Base-by-base conservation (phyloP, 257 asterid genomes). In the Przewalskia tangutica region DNA sequence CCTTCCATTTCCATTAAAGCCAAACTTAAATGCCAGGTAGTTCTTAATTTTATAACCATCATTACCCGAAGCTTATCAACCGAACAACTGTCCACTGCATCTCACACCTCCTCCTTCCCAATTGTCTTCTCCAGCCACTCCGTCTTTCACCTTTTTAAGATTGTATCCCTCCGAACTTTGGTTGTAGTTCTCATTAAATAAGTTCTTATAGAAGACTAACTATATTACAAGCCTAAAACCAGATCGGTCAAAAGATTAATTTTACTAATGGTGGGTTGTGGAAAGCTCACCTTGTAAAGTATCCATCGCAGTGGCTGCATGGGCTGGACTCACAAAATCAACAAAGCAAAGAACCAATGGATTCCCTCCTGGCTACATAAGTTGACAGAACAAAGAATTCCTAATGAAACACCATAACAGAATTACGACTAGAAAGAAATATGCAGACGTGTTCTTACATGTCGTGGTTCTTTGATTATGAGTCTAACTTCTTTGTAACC, bases 231-330 rank as follows among this genome's bases (percentile, higher is more conserved):
- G 62, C 23, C 60, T 75, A 50, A 53, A 75, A 50, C 14, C 1
- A 75, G 42, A 50, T 3, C 20, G 13, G 46, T 51, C 14, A 27
- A 13, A 50, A 4, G 46, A 75, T 50, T 23, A 75, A 50, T 50
- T 51, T 13, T 71, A 50, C 62, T 51, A 18, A 75, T 50, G 38
- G 27, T 14, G 1, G 62, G 54, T 71, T 71, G 18, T 4, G 17
- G 62, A 64, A 66, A 65, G 51, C 84, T 82, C 66, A 93, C 97
- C 97, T 90, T 94, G 93, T 73, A 91, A 85, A 58, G 95, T 92
- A 70, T 90, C 93, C 97, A 90, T 86, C 1, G 97, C 95, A 34
- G 95, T 90, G 78, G 95, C 97, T 44, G 98, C 97, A 89, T 91
- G 92, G 70, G 94, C 91, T 84, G 97, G 97, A 83, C 92, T 91